Conservation (phyloP, 2,329 filamentous ascomycete species). For the Acrocalymma vagum region DNA sequence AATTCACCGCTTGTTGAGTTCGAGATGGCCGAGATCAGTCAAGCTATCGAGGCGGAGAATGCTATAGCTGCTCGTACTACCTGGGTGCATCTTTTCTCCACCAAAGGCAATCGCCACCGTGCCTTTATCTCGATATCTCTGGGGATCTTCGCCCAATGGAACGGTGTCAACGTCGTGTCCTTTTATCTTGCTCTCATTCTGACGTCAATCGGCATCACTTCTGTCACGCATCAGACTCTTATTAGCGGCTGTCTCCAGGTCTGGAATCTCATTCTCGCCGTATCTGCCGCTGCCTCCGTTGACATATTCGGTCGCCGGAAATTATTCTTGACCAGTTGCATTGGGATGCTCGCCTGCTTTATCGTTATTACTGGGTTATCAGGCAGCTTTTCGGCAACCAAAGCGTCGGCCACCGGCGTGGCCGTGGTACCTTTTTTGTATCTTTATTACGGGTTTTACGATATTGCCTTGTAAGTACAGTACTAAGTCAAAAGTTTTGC, state of each 20-base stretch:
- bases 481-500: slow-evolving; percentile 3
- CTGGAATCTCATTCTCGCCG: slow-evolving; percentile 46
- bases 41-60: too few species aligned
- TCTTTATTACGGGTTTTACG: slow-evolving; percentile 5
- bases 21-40: slow-evolving; percentile 2
- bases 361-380: slow-evolving; percentile 51
- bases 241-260: slow-evolving; percentile 51
- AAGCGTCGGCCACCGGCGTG: neutral
- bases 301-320: slow-evolving; percentile 52
- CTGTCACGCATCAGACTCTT: slow-evolving; percentile 39
- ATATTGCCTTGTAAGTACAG: slow-evolving; percentile 42
- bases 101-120: slow-evolving; percentile 42
- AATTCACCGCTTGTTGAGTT: neutral
- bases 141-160: slow-evolving; percentile 45
- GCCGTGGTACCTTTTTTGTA: slow-evolving; percentile 4
- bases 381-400: slow-evolving; percentile 24
- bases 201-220: slow-evolving; percentile 46
- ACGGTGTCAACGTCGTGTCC: slow-evolving; percentile 49
- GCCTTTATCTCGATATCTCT: slow-evolving; percentile 46
- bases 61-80: neutral
- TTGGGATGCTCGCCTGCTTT: slow-evolving; percentile 54
- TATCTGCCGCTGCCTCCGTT: slow-evolving; percentile 49
- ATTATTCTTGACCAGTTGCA: slow-evolving; percentile 51
- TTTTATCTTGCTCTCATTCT: slow-evolving; percentile 47
- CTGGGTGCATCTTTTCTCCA: neutral